Conservation (phyloP, 2,329 filamentous ascomycete species). For the Mycosphaerelloides madeirae region DNA sequence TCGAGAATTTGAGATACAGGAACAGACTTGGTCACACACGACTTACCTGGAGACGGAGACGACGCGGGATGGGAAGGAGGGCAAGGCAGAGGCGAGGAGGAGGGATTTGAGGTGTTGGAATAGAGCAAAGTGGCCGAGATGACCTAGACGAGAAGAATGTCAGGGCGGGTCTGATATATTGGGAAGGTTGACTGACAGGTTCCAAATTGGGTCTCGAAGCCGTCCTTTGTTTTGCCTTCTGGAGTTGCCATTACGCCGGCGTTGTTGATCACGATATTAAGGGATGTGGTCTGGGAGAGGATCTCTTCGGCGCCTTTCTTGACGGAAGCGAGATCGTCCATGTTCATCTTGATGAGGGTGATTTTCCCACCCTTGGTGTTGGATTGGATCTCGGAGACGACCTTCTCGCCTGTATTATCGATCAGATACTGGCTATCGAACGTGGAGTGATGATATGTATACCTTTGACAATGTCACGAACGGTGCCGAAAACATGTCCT, state of each 20-base stretch:
- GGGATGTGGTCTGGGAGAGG: slow-evolving; percentile 30
- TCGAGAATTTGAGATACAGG: too few species aligned
- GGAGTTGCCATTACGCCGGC: slow-evolving; percentile 41
- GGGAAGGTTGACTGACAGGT: too few species aligned
- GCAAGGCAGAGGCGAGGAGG: slow-evolving; percentile 36
- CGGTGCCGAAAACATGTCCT: slow-evolving; percentile 2
- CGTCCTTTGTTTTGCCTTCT: slow-evolving; percentile 35
- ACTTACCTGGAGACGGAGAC: slow-evolving; percentile 33
- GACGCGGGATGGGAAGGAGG: slow-evolving; percentile 44
- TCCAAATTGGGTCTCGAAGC: slow-evolving; percentile 48
- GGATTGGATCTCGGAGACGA: slow-evolving; percentile 21
- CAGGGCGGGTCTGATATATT: background rate
- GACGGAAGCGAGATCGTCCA: slow-evolving; percentile 30
- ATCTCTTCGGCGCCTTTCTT: slow-evolving; percentile 27
- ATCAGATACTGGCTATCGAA: too few species aligned
- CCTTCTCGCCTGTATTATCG: slow-evolving; percentile 29
- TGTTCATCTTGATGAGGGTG: slow-evolving; percentile 23
- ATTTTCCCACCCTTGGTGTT: slow-evolving; percentile 6
- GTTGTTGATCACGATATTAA: slow-evolving; percentile 34
- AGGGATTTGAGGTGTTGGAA: slow-evolving; percentile 47
- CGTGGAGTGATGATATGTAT: background rate
- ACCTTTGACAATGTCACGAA: slow-evolving; percentile 1
- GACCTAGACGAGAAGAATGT: slow-evolving; percentile 23
- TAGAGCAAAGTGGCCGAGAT: slow-evolving; percentile 52
- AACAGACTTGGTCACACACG: too few species aligned